Percentiles rank a stretch among this genome's conserved stretches.
phyloP scores from a whole-genome alignment of 768 basidiomycete genomes.

The Nevesoporus exiguus region DNA sequence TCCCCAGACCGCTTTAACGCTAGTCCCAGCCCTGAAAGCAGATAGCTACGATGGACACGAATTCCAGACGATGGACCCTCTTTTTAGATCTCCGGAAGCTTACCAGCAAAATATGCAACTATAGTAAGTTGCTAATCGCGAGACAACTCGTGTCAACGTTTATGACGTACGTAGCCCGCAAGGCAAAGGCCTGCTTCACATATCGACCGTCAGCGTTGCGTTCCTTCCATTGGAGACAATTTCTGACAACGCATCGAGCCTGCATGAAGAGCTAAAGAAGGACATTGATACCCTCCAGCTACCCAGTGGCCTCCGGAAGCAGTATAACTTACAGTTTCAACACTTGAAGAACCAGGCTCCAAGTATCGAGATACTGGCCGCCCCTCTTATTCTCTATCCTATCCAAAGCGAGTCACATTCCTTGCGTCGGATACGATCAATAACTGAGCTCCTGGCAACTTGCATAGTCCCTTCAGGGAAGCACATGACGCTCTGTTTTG shows the following conservation, averaged over 20 bases:
- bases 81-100: background rate
- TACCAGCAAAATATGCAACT: background rate
- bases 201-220: background rate
- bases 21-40: background rate
- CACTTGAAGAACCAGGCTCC: constrained; percentile 1
- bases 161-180: background rate
- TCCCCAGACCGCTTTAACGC: background rate
- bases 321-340: constrained; percentile 1
- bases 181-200: constrained; percentile 1
- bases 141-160: background rate
- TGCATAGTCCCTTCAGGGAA: background rate
- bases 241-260: background rate
- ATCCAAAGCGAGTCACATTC: background rate
- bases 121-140: background rate
- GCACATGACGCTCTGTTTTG: background rate
- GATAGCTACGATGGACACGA: background rate
- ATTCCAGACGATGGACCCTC: background rate
- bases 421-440: background rate
- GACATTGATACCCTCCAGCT: background rate
- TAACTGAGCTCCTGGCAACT: background rate
- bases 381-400: background rate
- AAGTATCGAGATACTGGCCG: background rate
- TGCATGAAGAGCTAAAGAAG: background rate
- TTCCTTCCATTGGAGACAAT: background rate
- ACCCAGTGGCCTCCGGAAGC: background rate